A percentile compares a stretch with the other conserved stretches of the same genome.
phyloP scores from a whole-genome alignment of 495 filamentous ascomycete genomes.

The Penicillium silybi region DNA sequence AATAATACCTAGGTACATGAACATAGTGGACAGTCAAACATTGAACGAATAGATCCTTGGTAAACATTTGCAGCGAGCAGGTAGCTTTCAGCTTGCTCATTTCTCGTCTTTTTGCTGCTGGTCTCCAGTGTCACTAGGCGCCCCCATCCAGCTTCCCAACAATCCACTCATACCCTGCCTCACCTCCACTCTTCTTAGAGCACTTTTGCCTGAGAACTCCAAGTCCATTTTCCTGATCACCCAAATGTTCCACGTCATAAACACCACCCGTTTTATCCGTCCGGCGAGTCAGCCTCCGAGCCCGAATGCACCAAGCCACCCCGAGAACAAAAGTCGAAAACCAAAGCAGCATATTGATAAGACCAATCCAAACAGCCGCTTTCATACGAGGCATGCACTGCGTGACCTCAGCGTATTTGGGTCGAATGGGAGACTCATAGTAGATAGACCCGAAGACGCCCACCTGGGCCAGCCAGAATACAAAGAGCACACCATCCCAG shows the following conservation, averaged over 20 bases:
- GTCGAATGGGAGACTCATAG: constrained; percentile 55
- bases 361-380: constrained; percentile 69
- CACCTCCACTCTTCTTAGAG: background rate
- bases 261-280: background rate
- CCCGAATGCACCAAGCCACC: constrained; percentile 17
- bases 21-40: too few relatives aligned
- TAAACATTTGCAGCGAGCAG: too few relatives aligned
- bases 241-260: background rate
- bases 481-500: constrained; percentile 64
- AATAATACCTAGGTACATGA: too few relatives aligned
- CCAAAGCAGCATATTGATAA: constrained; percentile 66
- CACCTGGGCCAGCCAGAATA: constrained; percentile 69
- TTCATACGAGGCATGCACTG: constrained; percentile 58
- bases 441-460: constrained; percentile 62
- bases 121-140: too few relatives aligned
- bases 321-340: constrained; percentile 46
- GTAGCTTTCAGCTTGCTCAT: background rate
- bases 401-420: constrained; percentile 43
- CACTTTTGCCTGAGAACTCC: background rate
- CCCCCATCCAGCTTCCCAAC: background rate
- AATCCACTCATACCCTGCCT: background rate
- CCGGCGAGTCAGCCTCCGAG: constrained; percentile 4
- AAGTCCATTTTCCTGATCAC: background rate
- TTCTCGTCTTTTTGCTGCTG: background rate
- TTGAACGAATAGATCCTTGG: too few relatives aligned